Base-by-base conservation (phyloP, 2,329 filamentous ascomycete species). In the Fusarium sp. region DNA sequence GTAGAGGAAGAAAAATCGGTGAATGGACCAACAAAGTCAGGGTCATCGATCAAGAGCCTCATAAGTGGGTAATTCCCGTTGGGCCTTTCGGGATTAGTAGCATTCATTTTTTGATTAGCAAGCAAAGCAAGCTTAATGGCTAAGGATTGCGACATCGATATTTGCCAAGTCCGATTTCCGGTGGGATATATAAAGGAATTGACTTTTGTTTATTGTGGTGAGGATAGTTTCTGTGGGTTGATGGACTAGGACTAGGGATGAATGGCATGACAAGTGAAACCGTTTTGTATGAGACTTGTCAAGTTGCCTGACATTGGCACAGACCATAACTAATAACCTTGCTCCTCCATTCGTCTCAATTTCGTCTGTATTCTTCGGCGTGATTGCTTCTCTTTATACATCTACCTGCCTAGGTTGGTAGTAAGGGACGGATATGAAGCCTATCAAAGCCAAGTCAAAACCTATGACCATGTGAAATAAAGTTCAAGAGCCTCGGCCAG, bases 61-160 rank as follows among this genome's bases (percentile, higher is more conserved):
- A 58, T n/a, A 31, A 58, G 56, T 58, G 56, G 56, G 56, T 58
- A 58, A 58, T 39, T 58, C 48, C 16, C 22, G 22, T 27, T 41
- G 16, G 13, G 56, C 56, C 56, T 58, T 39, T 58, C 20, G 56
- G 56, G 56, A 58, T 58, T 58, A 58, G 56, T 8, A 56, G 52
- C 56, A 0, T 16, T 39, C 3, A 35, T 14, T 58, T 58, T 58
- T 31, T 50, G 54, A 57, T 57, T 57, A 57, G 54, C 54, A 33
- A 57, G 54, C 52, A 57, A 37, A 33, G 10, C 35, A 16, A 37
- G 48, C 48, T 52, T 20, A 52, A 52, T 52, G 56, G 33, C 56
- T 27, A 56, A 3, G 52, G 31, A 58, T 58, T 58, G 56, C 56
- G 56, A 58, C 56, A 58, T 58, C 35, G 20, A 29, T 58, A 16